phyloP scores from a whole-genome alignment of 139 green algal genomes.

The Pedinophyceae sp. region DNA sequence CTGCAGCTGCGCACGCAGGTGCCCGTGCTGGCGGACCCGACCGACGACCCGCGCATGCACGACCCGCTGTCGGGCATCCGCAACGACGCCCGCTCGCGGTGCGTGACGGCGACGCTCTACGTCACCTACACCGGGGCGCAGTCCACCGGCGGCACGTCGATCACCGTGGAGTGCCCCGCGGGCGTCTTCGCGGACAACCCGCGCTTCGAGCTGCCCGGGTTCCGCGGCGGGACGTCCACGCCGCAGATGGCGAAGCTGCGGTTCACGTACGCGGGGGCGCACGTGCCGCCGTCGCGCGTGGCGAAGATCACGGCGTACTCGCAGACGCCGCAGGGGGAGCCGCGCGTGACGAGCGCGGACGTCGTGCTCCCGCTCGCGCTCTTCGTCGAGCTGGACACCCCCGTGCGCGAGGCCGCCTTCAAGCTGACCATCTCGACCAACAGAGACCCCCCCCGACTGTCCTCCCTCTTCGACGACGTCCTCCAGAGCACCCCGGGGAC shows the following conservation, averaged over 20 bases:
- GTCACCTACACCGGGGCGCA: constrained; percentile 9
- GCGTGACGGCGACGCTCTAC: constrained; percentile 7
- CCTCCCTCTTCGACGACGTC: constrained; percentile 33
- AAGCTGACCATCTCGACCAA: constrained; percentile 46
- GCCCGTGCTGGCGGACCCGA: background rate
- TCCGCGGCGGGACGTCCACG: background rate
- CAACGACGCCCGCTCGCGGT: background rate
- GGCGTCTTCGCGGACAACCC: background rate
- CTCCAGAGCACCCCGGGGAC: constrained; percentile 1
- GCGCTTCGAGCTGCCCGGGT: background rate
- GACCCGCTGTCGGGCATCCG: background rate
- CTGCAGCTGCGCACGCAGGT: constrained; percentile 37
- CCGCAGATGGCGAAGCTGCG: background rate
- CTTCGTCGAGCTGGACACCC: constrained; percentile 6
- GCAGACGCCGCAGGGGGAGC: constrained; percentile 14
- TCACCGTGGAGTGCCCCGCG: constrained; percentile 3
- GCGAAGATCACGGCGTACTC: background rate
- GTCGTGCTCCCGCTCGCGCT: constrained; percentile 7
- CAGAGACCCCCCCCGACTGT: constrained; percentile 23
- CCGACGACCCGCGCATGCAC: background rate
- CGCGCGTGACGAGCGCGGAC: constrained; percentile 25
- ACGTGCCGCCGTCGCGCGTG: background rate
- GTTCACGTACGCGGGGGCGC: background rate
- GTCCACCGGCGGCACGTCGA: background rate
- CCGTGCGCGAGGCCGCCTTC: constrained; percentile 22